These are phyloP conservation scores for Fusarium sp. DNA, from an alignment of 2,329 filamentous ascomycete genomes.

Conservation along the genomic window DNA sequence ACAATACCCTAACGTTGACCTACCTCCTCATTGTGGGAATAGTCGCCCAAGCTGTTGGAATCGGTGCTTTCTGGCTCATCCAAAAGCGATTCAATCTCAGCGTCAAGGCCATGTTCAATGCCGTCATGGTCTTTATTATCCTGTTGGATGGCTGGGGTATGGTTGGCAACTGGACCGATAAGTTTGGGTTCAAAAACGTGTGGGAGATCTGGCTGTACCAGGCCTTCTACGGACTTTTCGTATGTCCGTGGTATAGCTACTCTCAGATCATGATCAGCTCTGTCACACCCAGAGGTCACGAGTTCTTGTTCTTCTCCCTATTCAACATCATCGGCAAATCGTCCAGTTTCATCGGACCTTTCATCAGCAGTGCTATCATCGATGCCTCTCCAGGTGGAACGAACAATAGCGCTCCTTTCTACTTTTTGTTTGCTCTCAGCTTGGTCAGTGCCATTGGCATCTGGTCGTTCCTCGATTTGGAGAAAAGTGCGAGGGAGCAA, in stretches of 20 bases:
- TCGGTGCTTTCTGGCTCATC: slow-evolving; percentile 71
- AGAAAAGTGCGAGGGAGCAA: slow-evolving; percentile 72
- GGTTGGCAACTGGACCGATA: slow-evolving; percentile 61
- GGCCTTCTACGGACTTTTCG: slow-evolving; percentile 73
- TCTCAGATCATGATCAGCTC: slow-evolving; percentile 79
- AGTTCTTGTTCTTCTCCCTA: slow-evolving; percentile 77
- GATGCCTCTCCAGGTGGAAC: slow-evolving; percentile 67
- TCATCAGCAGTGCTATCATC: slow-evolving; percentile 78
- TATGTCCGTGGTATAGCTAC: slow-evolving; percentile 79
- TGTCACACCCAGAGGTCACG: slow-evolving; percentile 75
- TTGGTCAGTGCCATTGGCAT: slow-evolving; percentile 66
- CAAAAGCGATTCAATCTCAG: slow-evolving; percentile 70
- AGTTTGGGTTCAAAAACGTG: slow-evolving; percentile 60
- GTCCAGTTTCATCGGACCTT: slow-evolving; percentile 74
- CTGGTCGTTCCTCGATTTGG: slow-evolving; percentile 69
- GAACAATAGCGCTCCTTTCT: slow-evolving; percentile 74
- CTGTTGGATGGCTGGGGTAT: slow-evolving; percentile 67
- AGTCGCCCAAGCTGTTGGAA: slow-evolving; percentile 71
- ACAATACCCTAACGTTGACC: slow-evolving; percentile 73
- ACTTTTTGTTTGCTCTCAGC: slow-evolving; percentile 73
- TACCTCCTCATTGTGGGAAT: slow-evolving; percentile 77
- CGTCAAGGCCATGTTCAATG: slow-evolving; percentile 78
- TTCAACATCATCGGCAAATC: slow-evolving; percentile 79
- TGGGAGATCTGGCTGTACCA: slow-evolving; percentile 63
- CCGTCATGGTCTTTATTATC: slow-evolving; percentile 71